These are phyloP conservation scores for Cytospora paraplurivora DNA, from an alignment of 2,329 filamentous ascomycete genomes.

Conservation along the genomic window DNA sequence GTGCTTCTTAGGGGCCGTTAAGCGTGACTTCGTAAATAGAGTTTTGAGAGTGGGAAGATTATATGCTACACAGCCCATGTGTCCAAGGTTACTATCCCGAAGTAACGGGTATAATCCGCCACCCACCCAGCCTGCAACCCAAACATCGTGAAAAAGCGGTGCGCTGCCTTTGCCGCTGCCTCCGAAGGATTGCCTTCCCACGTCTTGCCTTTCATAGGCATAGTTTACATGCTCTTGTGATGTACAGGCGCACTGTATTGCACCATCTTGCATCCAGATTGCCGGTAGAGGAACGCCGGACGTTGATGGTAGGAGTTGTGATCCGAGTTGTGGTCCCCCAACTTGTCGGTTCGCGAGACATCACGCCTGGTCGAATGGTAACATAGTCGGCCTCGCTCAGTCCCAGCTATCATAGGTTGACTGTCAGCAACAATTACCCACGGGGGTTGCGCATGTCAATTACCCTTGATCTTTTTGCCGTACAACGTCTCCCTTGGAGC, in stretches of 20 bases:
- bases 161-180: not conserved
- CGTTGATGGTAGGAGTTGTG: not conserved
- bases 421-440: not conserved
- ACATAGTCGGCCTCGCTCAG: conserved; percentile 5
- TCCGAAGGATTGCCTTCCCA: not conserved
- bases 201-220: not conserved
- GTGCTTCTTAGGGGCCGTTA: not conserved
- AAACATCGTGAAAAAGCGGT: not conserved
- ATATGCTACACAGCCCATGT: conserved; percentile 6
- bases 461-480: conserved; percentile 81
- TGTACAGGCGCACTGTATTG: conserved; percentile 14
- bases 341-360: not conserved
- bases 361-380: not conserved
- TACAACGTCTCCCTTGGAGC: conserved; percentile 65
- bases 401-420: conserved; percentile 7
- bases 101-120: not conserved
- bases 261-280: not conserved
- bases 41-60: not conserved
- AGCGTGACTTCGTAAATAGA: not conserved
- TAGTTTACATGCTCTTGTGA: conserved; percentile 16
- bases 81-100: conserved; percentile 3
- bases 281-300: not conserved
- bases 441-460: conserved; percentile 33
- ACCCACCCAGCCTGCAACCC: not conserved
- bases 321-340: not conserved